These are phyloP conservation scores for Mycena vitilis DNA, from an alignment of 768 basidiomycete species.

Conservation along the genomic window DNA sequence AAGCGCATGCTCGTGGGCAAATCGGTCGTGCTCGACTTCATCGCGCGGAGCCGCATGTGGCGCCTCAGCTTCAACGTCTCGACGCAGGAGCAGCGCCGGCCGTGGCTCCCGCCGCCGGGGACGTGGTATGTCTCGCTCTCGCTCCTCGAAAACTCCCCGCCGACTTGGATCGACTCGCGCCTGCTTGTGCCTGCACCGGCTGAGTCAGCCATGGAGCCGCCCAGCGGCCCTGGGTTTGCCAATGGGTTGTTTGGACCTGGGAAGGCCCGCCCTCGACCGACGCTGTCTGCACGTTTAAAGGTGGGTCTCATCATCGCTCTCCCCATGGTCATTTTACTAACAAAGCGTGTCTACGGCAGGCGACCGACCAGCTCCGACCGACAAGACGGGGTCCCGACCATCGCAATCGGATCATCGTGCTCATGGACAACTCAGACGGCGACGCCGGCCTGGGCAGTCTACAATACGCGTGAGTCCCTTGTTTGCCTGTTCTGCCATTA, in stretches of 20 bases:
- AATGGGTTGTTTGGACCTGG: conserved; percentile 28
- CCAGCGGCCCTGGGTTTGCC: conserved; percentile 25
- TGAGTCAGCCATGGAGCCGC: conserved; percentile 20
- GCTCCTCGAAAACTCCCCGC: conserved; percentile 55
- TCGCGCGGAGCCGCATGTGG: conserved; percentile 73
- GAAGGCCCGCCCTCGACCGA: conserved; percentile 35
- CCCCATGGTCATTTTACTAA: conserved; percentile 20
- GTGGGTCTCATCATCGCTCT: conserved; percentile 30
- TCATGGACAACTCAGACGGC: conserved; percentile 38
- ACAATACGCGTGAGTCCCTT: conserved; percentile 51
- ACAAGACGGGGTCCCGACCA: conserved; percentile 7
- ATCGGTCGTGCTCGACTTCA: conserved; percentile 69
- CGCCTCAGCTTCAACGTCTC: conserved; percentile 54
- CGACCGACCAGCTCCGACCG: conserved; percentile 18
- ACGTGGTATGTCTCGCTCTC: conserved; percentile 49
- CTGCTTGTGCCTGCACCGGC: conserved; percentile 49
- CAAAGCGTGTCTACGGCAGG: background rate
- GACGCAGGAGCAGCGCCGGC: conserved; percentile 28
- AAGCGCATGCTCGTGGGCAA: conserved; percentile 77
- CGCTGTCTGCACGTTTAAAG: conserved; percentile 45
- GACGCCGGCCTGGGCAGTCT: conserved; percentile 44
- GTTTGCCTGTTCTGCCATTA: too few species aligned
- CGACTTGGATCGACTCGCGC: conserved; percentile 56
- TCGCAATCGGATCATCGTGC: conserved; percentile 42
- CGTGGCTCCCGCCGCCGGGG: conserved; percentile 23